Base-by-base conservation (phyloP, 163 green algal genomes). In the Trebouxiophyceae sp. region DNA sequence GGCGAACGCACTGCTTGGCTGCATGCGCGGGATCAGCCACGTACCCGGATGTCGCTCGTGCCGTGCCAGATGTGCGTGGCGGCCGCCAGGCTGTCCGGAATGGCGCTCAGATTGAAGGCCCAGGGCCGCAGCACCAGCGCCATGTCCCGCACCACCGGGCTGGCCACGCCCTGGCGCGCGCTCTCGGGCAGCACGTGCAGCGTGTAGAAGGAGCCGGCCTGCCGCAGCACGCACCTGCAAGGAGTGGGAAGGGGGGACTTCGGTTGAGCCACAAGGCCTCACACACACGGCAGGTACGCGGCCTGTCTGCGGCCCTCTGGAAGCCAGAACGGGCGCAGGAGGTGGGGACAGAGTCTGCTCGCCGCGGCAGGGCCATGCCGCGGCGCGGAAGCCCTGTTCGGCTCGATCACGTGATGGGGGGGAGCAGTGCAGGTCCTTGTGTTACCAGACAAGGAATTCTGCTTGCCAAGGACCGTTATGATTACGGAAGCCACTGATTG, bases 51-150 rank as follows among this genome's bases (percentile, higher is more conserved):
- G 46, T 74, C 68, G 27, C 62, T 62, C 22, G 61, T 66, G 56
- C 68, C 68, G 60, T 74, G 68, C 68, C 68, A 74, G 33, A 74
- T 55, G 39, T 74, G 68, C 22, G 57, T 69, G 45, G 34, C 22
- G 2, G 30, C 16, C 19, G 55, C 33, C n/a, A 66, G n/a, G 8
- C 31, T 6, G 1, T 44, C 16, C 6, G 58, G 27, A 20, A 74
- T 66, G 4, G 33, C 5, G 27, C 20, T 32, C 3, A 69, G 24
- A 27, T 74, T 45, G 20, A 66, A 74, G 4, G 55, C 19, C 68
- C 68, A 74, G 31, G 50, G 5, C 23, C 45, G 22, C 28, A 67
- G 30, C n/a, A 61, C 56, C 24, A 74, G 55, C 0, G 22, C 57
- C 16, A 74, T 2, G 56, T 74, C 68, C 39, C 66, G 34, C 2